Percentiles rank a stretch among this genome's conserved stretches.
Conservation (phyloP, 371 early-diverging fungal genomes). For the Capillidium rhysosporum region DNA sequence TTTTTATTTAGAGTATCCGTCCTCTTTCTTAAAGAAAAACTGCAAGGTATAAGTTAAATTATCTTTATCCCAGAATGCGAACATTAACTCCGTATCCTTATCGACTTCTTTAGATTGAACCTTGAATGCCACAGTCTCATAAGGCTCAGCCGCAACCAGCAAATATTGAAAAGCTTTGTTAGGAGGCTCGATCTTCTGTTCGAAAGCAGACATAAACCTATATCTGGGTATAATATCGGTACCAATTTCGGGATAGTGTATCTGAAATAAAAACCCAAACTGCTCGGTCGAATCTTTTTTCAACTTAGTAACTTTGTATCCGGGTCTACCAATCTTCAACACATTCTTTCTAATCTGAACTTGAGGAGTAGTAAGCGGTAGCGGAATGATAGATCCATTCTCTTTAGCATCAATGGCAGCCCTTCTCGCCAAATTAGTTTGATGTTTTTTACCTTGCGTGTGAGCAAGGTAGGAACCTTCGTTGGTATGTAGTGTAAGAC, state of each 20-base stretch:
- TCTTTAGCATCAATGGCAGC: conserved; percentile 82
- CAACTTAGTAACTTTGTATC: conserved; percentile 88
- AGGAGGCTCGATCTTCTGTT: conserved; percentile 82
- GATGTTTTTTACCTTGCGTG: conserved; percentile 98
- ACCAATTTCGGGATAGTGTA: conserved; percentile 81
- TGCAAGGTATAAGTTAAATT: conserved; percentile 72
- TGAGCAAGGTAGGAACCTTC: conserved; percentile 95
- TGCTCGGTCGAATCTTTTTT: conserved; percentile 74
- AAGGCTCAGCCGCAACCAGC: conserved; percentile 90
- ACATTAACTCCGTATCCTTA: conserved; percentile 57
- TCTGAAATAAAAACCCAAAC: conserved; percentile 79
- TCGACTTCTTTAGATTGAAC: conserved; percentile 85
- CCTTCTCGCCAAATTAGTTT: conserved; percentile 81
- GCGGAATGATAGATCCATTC: conserved; percentile 15
- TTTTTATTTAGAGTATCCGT: not conserved
- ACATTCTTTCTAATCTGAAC: conserved; percentile 34
- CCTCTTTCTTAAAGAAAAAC: conserved; percentile 61
- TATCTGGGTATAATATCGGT: conserved; percentile 60
- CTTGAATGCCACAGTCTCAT: conserved; percentile 90
- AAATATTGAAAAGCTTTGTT: conserved; percentile 81
- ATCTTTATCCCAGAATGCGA: conserved; percentile 90
- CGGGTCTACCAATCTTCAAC: conserved; percentile 95
- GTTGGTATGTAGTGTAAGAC: conserved; percentile 83
- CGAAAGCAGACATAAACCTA: conserved; percentile 96
- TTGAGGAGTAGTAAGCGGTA: conserved; percentile 19